phyloP scores from a whole-genome alignment of 1,284 basidiomycete species.

The Rhodotorula sp. region DNA sequence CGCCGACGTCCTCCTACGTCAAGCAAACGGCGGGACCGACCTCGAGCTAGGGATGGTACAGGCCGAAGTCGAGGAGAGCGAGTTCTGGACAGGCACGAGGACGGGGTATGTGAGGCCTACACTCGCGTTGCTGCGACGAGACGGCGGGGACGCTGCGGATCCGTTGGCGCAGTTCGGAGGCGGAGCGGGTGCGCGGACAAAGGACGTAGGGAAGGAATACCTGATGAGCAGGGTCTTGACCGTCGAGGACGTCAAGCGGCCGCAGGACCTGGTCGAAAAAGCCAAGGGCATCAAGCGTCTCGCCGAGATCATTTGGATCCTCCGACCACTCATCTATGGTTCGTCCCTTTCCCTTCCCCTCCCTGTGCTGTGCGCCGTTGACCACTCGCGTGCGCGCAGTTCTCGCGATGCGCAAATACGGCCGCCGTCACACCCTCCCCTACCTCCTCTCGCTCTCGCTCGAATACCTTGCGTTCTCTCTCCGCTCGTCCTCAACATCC shows the following conservation, averaged over 20 bases:
- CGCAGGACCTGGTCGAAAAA: slow-evolving; percentile 44
- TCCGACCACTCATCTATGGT: slow-evolving; percentile 48
- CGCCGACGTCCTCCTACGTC: slow-evolving; percentile 29
- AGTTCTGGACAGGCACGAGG: slow-evolving; percentile 43
- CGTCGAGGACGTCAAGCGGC: slow-evolving; percentile 44
- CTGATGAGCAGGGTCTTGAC: slow-evolving; percentile 44
- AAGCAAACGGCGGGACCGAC: slow-evolving; percentile 6
- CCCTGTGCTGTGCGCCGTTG: not conserved
- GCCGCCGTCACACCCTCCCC: slow-evolving; percentile 43
- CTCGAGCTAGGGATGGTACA: slow-evolving; percentile 4
- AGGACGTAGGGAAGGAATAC: slow-evolving; percentile 43
- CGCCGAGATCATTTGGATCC: slow-evolving; percentile 48
- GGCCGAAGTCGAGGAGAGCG: slow-evolving; percentile 9
- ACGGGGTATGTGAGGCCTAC: slow-evolving; percentile 39
- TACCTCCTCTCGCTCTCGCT: slow-evolving; percentile 47
- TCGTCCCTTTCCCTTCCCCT: slow-evolving; percentile 3
- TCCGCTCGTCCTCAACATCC: slow-evolving; percentile 30
- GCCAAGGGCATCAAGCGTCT: slow-evolving; percentile 37
- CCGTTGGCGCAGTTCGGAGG: not conserved
- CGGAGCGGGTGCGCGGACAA: not conserved
- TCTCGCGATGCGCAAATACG: slow-evolving; percentile 44
- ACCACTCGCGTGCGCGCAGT: slow-evolving; percentile 31
- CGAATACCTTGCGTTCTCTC: slow-evolving; percentile 46
- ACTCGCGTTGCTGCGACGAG: slow-evolving; percentile 30
- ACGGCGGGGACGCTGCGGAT: slow-evolving; percentile 9